phyloP scores from a whole-genome alignment of 108 stramenopile species.

The Skeletonema grethae region DNA sequence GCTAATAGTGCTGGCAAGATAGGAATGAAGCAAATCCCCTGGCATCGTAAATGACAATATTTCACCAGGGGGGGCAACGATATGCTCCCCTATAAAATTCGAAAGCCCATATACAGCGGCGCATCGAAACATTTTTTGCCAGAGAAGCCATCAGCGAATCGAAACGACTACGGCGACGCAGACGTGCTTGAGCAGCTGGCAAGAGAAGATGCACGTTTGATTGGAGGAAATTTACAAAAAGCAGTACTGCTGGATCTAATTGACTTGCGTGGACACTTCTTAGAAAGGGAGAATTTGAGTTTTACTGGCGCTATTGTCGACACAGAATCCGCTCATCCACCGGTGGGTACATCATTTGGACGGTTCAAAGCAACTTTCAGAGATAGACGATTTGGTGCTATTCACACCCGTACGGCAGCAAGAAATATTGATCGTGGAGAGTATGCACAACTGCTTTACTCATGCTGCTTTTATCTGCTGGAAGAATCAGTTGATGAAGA shows the following conservation, averaged over 20 bases:
- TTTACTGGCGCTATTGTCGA: neutral
- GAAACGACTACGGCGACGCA: neutral
- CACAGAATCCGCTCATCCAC: neutral
- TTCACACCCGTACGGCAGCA: conserved; percentile 35
- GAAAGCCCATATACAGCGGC: conserved; percentile 32
- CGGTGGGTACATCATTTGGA: conserved; percentile 11
- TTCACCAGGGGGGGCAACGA: neutral
- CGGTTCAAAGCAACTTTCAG: conserved; percentile 32
- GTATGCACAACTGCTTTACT: conserved; percentile 39
- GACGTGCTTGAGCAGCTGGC: neutral
- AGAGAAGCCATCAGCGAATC: neutral
- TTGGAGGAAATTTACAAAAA: conserved; percentile 40
- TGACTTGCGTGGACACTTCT: conserved; percentile 15
- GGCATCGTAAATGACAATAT: neutral
- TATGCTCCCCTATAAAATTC: conserved; percentile 46
- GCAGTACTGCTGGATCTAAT: conserved; percentile 33
- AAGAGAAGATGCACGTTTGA: conserved; percentile 14
- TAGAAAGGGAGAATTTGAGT: neutral
- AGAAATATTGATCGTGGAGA: conserved; percentile 41
- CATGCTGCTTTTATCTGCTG: conserved; percentile 32
- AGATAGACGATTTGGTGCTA: conserved; percentile 28
- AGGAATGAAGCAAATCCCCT: too few relatives aligned
- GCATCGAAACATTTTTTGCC: conserved; percentile 5
- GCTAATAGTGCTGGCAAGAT: too few relatives aligned
- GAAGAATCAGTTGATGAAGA: conserved; percentile 19